A percentile compares a stretch with the other conserved stretches of the same genome.
Conservation (phyloP, 805 yeast species). For the Barnettozyma sucrosica region DNA sequence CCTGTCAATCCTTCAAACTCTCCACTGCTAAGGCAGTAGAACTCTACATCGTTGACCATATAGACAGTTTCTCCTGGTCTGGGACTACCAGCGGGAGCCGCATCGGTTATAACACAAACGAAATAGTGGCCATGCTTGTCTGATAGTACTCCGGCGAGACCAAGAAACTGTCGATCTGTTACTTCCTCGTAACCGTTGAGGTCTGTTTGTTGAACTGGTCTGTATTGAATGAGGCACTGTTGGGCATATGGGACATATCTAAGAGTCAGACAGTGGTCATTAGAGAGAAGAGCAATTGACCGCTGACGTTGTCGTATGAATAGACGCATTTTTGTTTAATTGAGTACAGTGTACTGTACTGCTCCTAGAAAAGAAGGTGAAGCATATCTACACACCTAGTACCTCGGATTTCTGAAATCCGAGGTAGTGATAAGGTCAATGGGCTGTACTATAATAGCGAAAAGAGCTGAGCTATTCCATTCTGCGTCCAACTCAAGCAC, state of each 20-base stretch:
- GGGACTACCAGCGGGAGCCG: slow-evolving; percentile 54
- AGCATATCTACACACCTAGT: too few species aligned
- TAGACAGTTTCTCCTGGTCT: slow-evolving; percentile 47
- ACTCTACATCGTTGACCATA: slow-evolving; percentile 54
- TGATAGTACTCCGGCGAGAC: slow-evolving; percentile 56
- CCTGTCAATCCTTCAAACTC: slow-evolving; percentile 38
- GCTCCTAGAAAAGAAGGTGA: background rate
- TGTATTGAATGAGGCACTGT: slow-evolving; percentile 45
- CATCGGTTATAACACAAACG: slow-evolving; percentile 52
- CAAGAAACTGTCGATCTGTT: slow-evolving; percentile 34
- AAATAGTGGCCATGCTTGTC: slow-evolving; percentile 42
- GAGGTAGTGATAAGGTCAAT: background rate
- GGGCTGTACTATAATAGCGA: too few species aligned
- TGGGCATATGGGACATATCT: slow-evolving; percentile 32
- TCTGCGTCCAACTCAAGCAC: background rate
- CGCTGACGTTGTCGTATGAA: slow-evolving; percentile 58
- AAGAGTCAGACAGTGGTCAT: slow-evolving; percentile 53
- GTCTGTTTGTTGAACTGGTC: slow-evolving; percentile 36
- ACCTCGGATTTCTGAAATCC: background rate
- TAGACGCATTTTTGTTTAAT: too few species aligned
- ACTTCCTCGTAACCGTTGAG: slow-evolving; percentile 37
- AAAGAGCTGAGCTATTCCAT: too few species aligned
- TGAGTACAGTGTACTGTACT: too few species aligned
- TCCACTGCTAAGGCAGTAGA: slow-evolving; percentile 56
- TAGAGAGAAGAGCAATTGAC: slow-evolving; percentile 58